These are phyloP conservation scores for Mortierella sp. DNA, from an alignment of 371 early-diverging fungal genomes.

Conservation along the genomic window DNA sequence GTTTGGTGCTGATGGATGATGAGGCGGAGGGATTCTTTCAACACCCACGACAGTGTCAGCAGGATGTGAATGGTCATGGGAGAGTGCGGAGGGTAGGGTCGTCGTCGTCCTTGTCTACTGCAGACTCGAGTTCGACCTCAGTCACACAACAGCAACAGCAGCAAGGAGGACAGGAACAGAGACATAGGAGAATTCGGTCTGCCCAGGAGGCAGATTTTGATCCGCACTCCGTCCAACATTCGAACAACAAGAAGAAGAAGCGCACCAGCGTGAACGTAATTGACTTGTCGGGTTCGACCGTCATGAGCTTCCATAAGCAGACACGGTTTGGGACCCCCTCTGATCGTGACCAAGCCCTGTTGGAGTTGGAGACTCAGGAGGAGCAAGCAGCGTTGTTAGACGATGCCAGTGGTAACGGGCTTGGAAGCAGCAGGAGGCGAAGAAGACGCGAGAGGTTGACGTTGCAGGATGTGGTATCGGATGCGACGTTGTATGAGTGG, in stretches of 20 bases:
- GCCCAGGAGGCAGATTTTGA: not conserved
- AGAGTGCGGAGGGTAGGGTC: not conserved
- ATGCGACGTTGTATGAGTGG: conserved; percentile 49
- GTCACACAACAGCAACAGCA: not conserved
- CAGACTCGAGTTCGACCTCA: not conserved
- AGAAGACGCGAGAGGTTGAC: conserved; percentile 11
- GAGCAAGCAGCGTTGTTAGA: not conserved
- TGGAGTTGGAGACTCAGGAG: not conserved
- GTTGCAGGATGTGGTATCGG: conserved; percentile 37
- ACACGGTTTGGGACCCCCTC: conserved; percentile 9
- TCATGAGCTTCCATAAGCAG: conserved; percentile 35
- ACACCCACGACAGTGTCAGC: no score
- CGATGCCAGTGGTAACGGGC: not conserved
- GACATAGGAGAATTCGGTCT: not conserved
- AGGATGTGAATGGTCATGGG: not conserved
- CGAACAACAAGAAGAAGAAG: not conserved
- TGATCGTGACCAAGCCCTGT: not conserved
- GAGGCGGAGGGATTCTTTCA: not conserved
- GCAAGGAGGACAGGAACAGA: not conserved
- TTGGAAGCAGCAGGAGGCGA: not conserved
- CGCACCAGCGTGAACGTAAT: conserved; percentile 32
- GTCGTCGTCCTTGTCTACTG: conserved; percentile 2
- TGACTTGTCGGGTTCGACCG: conserved; percentile 28
- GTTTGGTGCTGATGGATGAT: not conserved
- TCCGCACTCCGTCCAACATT: not conserved